A percentile compares a stretch with the other conserved stretches of the same genome.
Conservation (phyloP, 257 asterid genomes). For the Capsicum pubescens region DNA sequence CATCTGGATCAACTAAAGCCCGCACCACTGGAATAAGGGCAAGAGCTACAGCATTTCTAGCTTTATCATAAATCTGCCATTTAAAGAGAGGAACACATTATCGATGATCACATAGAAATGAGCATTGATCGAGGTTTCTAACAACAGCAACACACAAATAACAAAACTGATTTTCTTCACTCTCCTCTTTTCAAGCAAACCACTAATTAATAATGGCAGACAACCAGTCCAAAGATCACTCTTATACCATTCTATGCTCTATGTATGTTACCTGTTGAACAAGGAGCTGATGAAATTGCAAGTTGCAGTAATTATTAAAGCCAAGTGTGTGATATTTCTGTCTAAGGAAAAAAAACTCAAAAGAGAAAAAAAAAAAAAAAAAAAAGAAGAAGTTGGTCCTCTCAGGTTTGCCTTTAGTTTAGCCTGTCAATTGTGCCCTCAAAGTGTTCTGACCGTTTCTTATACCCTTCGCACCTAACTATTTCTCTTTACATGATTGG, state of each 20-base stretch:
- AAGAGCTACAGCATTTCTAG: conserved; percentile 96
- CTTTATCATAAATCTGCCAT: conserved; percentile 84
- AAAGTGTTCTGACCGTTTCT: neutral
- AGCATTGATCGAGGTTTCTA: neutral
- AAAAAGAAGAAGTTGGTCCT: neutral
- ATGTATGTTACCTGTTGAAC: neutral
- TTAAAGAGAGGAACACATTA: conserved; percentile 34
- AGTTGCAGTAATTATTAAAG: neutral
- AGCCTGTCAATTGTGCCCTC: neutral
- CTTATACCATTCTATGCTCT: neutral
- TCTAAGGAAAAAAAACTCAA: neutral
- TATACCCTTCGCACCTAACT: neutral
- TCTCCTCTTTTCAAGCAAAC: neutral
- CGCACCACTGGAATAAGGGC: conserved; percentile 99
- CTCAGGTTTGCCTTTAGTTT: neutral
- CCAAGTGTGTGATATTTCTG: neutral
- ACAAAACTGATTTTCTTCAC: neutral
- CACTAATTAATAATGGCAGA: neutral
- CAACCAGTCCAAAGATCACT: neutral
- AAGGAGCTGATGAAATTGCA: neutral
- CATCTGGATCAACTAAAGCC: conserved; percentile 98
- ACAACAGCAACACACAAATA: conserved; percentile 29
- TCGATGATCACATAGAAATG: conserved; percentile 22
- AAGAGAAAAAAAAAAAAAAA: neutral
- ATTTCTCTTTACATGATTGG: neutral